A percentile compares a stretch with the other conserved stretches of the same genome.
Conservation (phyloP, 1,284 basidiomycete genomes). For the Dichomitus squalens region DNA sequence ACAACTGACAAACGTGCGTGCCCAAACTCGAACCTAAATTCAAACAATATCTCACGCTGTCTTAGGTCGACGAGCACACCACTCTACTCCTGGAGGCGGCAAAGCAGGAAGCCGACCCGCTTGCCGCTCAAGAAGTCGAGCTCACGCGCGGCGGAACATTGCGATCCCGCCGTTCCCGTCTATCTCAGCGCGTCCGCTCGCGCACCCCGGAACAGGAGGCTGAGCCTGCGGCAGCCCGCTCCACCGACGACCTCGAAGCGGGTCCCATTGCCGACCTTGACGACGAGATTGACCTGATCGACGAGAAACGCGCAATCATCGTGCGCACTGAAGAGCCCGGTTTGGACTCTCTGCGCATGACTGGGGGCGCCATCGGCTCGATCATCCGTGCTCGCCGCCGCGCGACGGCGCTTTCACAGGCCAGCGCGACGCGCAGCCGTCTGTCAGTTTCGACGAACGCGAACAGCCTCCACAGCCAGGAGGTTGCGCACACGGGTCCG, state of each 20-base stretch:
- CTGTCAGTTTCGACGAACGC: conserved; percentile 12
- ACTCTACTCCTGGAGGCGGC: conserved; percentile 32
- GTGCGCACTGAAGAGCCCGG: conserved; percentile 32
- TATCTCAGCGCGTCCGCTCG: conserved; percentile 14
- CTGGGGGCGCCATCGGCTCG: conserved; percentile 31
- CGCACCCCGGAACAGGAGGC: conserved; percentile 13
- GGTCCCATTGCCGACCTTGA: conserved; percentile 13
- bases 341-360: conserved; percentile 32
- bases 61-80: conserved; percentile 32
- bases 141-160: conserved; percentile 24
- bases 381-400: conserved; percentile 32
- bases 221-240: conserved; percentile 12
- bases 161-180: conserved; percentile 28
- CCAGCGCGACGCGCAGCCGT: conserved; percentile 22
- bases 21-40: neutral
- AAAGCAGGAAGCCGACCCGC: conserved; percentile 31
- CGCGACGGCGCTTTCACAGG: conserved; percentile 27
- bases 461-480: conserved; percentile 15
- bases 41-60: neutral
- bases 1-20: conserved; percentile 36
- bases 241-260: conserved; percentile 17
- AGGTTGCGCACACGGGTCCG: neutral
- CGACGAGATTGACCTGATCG: conserved; percentile 23
- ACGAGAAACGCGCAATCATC: conserved; percentile 28
- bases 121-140: conserved; percentile 24